Conservation (phyloP, 1,284 basidiomycete genomes). For the Boletus smithii region DNA sequence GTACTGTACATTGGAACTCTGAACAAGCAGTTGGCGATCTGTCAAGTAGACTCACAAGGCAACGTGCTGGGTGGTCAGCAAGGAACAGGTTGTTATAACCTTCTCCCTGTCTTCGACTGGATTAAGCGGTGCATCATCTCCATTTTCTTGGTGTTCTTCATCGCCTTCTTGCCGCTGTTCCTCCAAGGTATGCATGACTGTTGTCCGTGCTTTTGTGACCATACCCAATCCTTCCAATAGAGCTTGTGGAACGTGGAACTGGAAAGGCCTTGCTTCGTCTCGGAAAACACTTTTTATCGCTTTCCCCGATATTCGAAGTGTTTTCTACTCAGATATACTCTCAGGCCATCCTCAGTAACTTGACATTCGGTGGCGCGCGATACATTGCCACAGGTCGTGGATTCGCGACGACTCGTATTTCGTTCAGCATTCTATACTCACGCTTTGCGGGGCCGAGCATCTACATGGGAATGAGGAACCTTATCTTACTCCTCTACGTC, state of each 20-base stretch:
- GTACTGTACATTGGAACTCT: slow-evolving; percentile 92
- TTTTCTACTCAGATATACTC: slow-evolving; percentile 98
- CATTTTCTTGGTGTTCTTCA: slow-evolving; percentile 97
- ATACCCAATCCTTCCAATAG: slow-evolving; percentile 38
- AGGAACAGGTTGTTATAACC: slow-evolving; percentile 81
- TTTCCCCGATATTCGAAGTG: slow-evolving; percentile 94
- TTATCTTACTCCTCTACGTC: slow-evolving; percentile 84
- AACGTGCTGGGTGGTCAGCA: slow-evolving; percentile 76
- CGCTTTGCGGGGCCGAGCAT: slow-evolving; percentile 98
- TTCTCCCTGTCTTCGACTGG: slow-evolving; percentile 94
- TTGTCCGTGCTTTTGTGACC: background rate
- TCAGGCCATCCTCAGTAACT: slow-evolving; percentile 90
- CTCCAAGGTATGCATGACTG: slow-evolving; percentile 70
- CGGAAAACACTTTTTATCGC: slow-evolving; percentile 90
- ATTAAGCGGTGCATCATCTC: slow-evolving; percentile 93
- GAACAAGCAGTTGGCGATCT: slow-evolving; percentile 87
- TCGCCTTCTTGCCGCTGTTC: slow-evolving; percentile 93
- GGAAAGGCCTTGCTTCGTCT: slow-evolving; percentile 91
- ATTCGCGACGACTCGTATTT: slow-evolving; percentile 92
- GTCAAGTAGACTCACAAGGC: slow-evolving; percentile 77
- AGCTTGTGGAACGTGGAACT: slow-evolving; percentile 91
- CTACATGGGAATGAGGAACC: slow-evolving; percentile 93
- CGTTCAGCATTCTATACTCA: slow-evolving; percentile 93
- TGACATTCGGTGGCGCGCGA: slow-evolving; percentile 93
- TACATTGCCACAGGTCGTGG: slow-evolving; percentile 98